Conservation (phyloP, 2,329 filamentous ascomycete genomes). For the Colletotrichum sp. region DNA sequence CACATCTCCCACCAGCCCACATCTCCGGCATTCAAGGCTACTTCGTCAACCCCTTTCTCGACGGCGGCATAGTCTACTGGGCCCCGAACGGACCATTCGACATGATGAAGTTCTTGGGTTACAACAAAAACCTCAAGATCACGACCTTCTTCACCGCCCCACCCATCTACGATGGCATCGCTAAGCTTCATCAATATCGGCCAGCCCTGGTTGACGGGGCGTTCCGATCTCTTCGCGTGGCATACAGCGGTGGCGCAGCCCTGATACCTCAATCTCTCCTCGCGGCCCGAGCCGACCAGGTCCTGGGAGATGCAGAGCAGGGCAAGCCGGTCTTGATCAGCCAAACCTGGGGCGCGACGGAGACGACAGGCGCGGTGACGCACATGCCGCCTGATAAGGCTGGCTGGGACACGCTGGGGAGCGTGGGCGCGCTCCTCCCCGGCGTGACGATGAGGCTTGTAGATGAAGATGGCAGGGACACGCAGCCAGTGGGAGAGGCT, state of each 20-base stretch:
- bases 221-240: neutral
- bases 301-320: neutral
- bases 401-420: neutral
- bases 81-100: neutral
- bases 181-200: neutral
- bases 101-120: neutral
- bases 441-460: neutral
- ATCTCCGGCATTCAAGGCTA: constrained; percentile 8
- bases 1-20: constrained; percentile 4
- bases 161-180: constrained; percentile 4
- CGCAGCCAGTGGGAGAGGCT: neutral
- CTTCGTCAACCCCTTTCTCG: neutral
- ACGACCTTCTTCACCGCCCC: neutral
- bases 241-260: neutral
- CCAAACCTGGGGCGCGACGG: constrained; percentile 5
- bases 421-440: neutral
- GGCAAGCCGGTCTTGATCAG: neutral
- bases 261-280: neutral
- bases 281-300: neutral
- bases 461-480: neutral
- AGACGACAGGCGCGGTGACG: constrained; percentile 1
- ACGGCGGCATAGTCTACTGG: constrained; percentile 9
- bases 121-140: neutral
- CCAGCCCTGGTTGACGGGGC: neutral
- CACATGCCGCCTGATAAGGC: neutral